These are phyloP conservation scores for Candida sanyaensis DNA, from an alignment of 1,139 yeast genomes.

Conservation along the genomic window DNA sequence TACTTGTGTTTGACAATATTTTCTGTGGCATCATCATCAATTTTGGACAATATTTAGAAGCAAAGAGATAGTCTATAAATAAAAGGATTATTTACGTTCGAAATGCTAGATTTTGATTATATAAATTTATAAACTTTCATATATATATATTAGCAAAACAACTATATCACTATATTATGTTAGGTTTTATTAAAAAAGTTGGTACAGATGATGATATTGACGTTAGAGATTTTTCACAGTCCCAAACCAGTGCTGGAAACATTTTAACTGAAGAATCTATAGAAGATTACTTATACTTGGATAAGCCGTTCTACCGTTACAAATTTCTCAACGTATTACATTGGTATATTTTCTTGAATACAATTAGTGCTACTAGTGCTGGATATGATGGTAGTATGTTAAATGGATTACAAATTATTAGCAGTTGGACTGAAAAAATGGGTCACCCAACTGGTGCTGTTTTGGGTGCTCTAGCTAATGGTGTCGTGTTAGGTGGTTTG, in stretches of 20 bases:
- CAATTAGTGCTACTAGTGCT: conserved; percentile 47
- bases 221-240: background rate
- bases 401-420: conserved; percentile 51
- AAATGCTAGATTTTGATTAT: too few relatives aligned
- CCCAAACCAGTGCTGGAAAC: background rate
- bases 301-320: conserved; percentile 22
- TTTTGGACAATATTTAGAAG: too few relatives aligned
- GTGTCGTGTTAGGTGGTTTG: conserved; percentile 26
- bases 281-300: conserved; percentile 7
- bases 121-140: too few relatives aligned
- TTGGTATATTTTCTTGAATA: conserved; percentile 34
- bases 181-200: background rate
- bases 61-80: too few relatives aligned
- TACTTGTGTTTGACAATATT: too few relatives aligned
- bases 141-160: too few relatives aligned
- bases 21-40: too few relatives aligned
- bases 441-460: conserved; percentile 42
- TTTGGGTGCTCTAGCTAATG: conserved; percentile 47
- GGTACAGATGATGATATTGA: background rate
- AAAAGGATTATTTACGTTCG: too few relatives aligned
- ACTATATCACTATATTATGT: background rate
- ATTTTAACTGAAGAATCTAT: background rate
- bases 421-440: conserved; percentile 35
- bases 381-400: conserved; percentile 57
- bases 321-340: conserved; percentile 39